Evolutionary conservation across 2,329 filamentous ascomycete species (phyloP).

Genomic region (Epichloe coenophiala): DNA sequence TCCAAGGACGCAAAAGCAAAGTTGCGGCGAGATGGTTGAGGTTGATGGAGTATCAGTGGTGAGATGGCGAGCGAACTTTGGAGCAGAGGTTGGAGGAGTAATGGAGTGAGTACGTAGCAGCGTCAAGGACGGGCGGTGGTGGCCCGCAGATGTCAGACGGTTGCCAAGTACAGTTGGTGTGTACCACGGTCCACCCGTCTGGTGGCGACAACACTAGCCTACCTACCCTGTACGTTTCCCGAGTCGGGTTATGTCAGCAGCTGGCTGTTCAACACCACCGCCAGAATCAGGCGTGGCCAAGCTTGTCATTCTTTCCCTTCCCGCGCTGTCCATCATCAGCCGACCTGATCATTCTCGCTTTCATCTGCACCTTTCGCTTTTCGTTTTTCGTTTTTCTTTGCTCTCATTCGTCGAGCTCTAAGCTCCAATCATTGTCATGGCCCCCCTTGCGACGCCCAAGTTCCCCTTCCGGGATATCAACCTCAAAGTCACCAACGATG

Average conservation of each 20-base stretch:
- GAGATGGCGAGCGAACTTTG: neutral
- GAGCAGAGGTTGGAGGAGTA: neutral
- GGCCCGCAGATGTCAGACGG: neutral
- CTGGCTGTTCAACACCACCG: neutral
- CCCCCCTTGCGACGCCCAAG: constrained; percentile 21
- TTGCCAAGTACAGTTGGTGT: neutral
- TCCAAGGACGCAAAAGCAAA: neutral
- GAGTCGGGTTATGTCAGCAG: neutral
- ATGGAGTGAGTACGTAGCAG: neutral
- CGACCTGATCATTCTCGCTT: neutral
- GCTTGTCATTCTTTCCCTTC: neutral
- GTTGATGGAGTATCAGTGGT: neutral
- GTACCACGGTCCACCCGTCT: neutral
- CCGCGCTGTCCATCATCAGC: neutral
- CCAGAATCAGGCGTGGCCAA: neutral
- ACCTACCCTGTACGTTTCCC: neutral
- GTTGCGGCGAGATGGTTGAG: constrained; percentile 1
- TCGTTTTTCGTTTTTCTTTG: neutral
- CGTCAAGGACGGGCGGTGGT: neutral
- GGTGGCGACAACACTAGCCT: neutral
- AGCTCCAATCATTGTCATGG: constrained; percentile 17
- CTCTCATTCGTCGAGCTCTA: neutral
- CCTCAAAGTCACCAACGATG: constrained; percentile 77
- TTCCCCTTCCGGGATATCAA: constrained; percentile 92
- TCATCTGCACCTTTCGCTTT: neutral